Percentiles rank a stretch among this genome's conserved stretches.
phyloP scores from a whole-genome alignment of 192 early-diverging fungal genomes.

The Rhizoclosmatium sp. region DNA sequence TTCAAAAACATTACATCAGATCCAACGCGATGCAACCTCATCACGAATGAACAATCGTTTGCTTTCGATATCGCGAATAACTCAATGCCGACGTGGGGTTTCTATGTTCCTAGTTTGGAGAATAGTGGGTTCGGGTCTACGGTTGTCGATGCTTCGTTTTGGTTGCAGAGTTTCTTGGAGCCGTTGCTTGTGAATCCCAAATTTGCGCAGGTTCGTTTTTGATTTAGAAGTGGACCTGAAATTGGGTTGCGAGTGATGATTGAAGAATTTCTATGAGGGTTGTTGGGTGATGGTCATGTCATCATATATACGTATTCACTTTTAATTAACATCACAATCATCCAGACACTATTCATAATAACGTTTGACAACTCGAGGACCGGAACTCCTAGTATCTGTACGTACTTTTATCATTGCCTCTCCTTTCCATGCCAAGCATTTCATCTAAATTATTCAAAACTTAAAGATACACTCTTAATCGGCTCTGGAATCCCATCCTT shows the following conservation, averaged over 20 bases:
- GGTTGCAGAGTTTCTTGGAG: conserved; percentile 60
- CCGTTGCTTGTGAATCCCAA: conserved; percentile 51
- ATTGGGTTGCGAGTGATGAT: no score
- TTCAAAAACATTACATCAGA: conserved; percentile 24
- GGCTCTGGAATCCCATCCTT: conserved; percentile 18
- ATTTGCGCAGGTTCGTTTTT: conserved; percentile 38
- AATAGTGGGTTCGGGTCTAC: conserved; percentile 50
- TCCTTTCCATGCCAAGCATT: not conserved
- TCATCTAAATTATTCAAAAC: no score
- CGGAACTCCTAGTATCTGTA: not conserved
- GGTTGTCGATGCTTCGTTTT: conserved; percentile 55
- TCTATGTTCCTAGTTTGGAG: conserved; percentile 59
- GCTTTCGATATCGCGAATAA: conserved; percentile 57
- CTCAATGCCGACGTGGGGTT: conserved; percentile 54
- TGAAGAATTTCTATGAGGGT: not conserved
- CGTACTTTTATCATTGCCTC: not conserved
- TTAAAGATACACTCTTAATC: conserved; percentile 26
- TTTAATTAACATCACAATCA: conserved; percentile 47
- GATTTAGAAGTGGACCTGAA: no score
- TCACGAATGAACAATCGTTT: conserved; percentile 61
- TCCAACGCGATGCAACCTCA: conserved; percentile 56
- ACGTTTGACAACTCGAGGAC: conserved; percentile 49
- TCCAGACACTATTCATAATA: conserved; percentile 49
- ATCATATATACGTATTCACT: not conserved
- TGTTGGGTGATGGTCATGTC: not conserved